phyloP scores from a whole-genome alignment of 1,284 basidiomycete genomes.

The Pholiota adiposa region DNA sequence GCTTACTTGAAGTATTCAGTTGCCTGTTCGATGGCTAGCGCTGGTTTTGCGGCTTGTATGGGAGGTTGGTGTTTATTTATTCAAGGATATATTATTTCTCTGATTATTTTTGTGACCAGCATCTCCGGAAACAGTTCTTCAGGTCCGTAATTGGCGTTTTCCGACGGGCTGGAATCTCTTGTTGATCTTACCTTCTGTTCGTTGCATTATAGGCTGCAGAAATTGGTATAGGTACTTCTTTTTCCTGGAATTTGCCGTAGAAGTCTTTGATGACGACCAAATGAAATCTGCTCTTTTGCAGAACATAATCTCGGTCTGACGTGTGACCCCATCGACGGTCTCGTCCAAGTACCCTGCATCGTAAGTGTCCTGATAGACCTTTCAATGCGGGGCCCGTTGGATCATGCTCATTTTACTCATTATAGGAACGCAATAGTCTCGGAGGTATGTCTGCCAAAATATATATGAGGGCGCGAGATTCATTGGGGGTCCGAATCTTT shows the following conservation, averaged over 20 bases:
- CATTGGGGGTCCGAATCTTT: neutral
- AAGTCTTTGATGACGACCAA: neutral
- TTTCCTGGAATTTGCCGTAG: neutral
- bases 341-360: constrained; percentile 95
- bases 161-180: neutral
- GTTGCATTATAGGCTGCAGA: constrained; percentile 77
- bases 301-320: constrained; percentile 90
- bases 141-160: constrained; percentile 45
- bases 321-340: constrained; percentile 91
- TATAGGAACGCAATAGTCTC: constrained; percentile 82
- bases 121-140: constrained; percentile 78
- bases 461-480: neutral
- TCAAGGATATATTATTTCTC: neutral
- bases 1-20: constrained; percentile 48
- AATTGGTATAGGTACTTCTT: constrained; percentile 79
- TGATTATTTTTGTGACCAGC: constrained; percentile 42
- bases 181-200: constrained; percentile 11
- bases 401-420: neutral
- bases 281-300: constrained; percentile 25
- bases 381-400: neutral
- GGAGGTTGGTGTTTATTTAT: constrained; percentile 57
- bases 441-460: constrained; percentile 57
- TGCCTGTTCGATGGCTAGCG: constrained; percentile 91
- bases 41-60: constrained; percentile 93
- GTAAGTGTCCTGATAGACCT: constrained; percentile 48